Conservation (phyloP, 2,329 filamentous ascomycete species). For the Trichophyton simii region DNA sequence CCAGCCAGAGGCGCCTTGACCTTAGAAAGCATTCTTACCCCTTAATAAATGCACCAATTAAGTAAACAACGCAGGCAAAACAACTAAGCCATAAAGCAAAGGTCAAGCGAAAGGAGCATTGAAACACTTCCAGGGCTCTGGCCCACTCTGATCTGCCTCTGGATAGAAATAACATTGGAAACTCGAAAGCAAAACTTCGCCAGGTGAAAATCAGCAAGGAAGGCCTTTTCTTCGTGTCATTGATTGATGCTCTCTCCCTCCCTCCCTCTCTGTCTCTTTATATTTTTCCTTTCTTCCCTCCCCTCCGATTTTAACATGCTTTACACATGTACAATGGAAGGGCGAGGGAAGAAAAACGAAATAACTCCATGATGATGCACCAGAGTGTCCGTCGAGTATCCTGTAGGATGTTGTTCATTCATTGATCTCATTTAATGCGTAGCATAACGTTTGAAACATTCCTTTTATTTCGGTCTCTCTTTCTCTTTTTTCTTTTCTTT, state of each 20-base stretch:
- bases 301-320: too few species aligned
- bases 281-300: background rate
- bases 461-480: background rate
- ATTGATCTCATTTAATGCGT: background rate
- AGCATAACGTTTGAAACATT: background rate
- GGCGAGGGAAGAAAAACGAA: background rate
- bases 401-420: background rate
- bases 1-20: background rate
- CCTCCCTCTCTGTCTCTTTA: too few species aligned
- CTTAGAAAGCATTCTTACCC: background rate
- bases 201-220: background rate
- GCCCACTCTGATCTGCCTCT: background rate
- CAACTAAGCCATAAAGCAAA: background rate
- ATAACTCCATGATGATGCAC: conserved; percentile 1
- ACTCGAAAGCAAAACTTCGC: background rate
- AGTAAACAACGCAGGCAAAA: background rate
- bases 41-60: background rate
- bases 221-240: background rate
- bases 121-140: background rate
- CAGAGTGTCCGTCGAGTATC: background rate
- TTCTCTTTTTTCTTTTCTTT: too few species aligned
- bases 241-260: background rate
- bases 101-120: background rate
- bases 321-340: background rate
- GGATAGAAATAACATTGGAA: background rate